Evolutionary conservation across 176 grass and related monocot genomes (phyloP), one percentile per base, ranked within the genome.

Genomic region (Neostapfia colusana): DNA sequence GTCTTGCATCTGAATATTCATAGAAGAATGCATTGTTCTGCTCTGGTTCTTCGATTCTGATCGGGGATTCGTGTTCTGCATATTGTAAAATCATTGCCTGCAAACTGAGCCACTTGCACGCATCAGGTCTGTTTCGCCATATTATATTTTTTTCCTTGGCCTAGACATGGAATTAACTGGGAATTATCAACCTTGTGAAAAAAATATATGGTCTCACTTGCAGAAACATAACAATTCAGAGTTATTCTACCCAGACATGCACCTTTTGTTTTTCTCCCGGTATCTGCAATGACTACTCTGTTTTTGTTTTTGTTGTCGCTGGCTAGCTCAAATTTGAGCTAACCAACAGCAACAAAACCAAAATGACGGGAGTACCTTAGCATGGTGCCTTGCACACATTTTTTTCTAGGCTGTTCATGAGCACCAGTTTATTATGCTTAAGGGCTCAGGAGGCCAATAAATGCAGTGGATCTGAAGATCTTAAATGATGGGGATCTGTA

Each of bases 381-480:
- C 56, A 63, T 43, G 63, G 14, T 25, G n/a, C 28, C 76, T 42
- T 0, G 61, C 40, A 13, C 54, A 71, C 31, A 7, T n/a, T 6
- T 43, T n/a, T 76, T 56, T 17, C 43, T 26, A 14, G 34, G 56
- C 49, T 31, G 17, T 43, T 21, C 28, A 59, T 24, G 17, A 8
- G 7, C 27, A 59, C 3, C 66, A 49, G 48, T 57, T 53, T 18
- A 17, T 51, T 20, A 63, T 57, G 54, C 54, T 8, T 6, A 53
- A 7, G 50, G 17, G 18, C 50, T 12, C 0, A 24, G 8, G 21
- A 11, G 53, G 62, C 50, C 69, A 88, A 28, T 73, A 74, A 83
- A 51, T 67, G 42, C 75, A 46, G 53, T 38, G 85, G 75, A 83
- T 88, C 68, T 79, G 50, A 63, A 73, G 74, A 83, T 79, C 20